Percentiles rank a stretch among this genome's conserved stretches.
Evolutionary conservation across 2,329 filamentous ascomycete species (phyloP).

Genomic region (Alternaria postmessia): DNA sequence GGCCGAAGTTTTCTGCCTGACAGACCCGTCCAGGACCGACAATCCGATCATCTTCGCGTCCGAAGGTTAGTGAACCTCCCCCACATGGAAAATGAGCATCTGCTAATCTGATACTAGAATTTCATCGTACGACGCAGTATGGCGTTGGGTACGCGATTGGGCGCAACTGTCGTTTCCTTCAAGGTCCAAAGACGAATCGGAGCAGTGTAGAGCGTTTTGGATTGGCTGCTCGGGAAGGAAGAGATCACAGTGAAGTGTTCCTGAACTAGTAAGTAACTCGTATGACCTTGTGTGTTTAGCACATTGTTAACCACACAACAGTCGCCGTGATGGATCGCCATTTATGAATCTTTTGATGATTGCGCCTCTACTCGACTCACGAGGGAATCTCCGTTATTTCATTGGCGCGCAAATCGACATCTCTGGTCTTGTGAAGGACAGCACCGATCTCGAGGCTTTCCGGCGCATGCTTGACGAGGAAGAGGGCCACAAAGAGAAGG

Average conservation of each 20-base stretch:
- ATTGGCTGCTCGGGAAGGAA: conserved; percentile 67
- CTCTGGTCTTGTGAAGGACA: conserved; percentile 72
- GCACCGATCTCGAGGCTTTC: conserved; percentile 70
- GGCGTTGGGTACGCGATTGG: conserved; percentile 76
- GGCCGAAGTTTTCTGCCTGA: conserved; percentile 79
- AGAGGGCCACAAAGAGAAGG: conserved; percentile 38
- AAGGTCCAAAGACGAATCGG: conserved; percentile 74
- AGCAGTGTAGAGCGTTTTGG: conserved; percentile 69
- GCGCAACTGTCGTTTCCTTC: conserved; percentile 79
- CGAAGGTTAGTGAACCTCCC: conserved; percentile 62
- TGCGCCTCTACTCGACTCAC: conserved; percentile 74
- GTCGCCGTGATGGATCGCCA: conserved; percentile 75
- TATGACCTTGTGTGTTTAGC: conserved; percentile 13
- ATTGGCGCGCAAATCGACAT: conserved; percentile 78
- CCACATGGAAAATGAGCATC: background rate
- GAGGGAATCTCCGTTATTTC: conserved; percentile 72
- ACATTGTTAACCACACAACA: conserved; percentile 29
- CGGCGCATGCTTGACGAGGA: conserved; percentile 56
- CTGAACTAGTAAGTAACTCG: conserved; percentile 70
- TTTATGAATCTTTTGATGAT: conserved; percentile 81
- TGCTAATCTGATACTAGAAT: conserved; percentile 61
- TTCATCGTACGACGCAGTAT: conserved; percentile 77
- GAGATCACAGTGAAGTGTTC: conserved; percentile 76
- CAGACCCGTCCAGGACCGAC: conserved; percentile 74
- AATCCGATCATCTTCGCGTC: conserved; percentile 82